These are phyloP conservation scores for Aspergillus haitiensis DNA, from an alignment of 495 filamentous ascomycete genomes.

Conservation along the genomic window DNA sequence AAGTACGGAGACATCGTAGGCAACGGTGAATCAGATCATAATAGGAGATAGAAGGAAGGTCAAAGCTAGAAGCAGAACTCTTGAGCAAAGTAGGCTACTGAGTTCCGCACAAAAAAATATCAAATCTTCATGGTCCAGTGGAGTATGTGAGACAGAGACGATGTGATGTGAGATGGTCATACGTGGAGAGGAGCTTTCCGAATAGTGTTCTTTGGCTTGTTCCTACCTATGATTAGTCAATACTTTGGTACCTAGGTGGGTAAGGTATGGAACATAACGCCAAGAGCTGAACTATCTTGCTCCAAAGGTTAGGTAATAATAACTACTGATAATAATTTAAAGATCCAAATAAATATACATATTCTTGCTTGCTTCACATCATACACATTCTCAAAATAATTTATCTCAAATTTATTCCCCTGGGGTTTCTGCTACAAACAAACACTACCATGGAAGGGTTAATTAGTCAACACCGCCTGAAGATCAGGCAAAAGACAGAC, in stretches of 20 bases:
- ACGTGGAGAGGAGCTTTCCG: not conserved
- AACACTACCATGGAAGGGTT: no score
- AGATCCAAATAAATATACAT: no score
- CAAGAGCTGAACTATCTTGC: no score
- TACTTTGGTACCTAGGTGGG: not conserved
- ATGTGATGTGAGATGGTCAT: not conserved
- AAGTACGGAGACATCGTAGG: constrained; percentile 31
- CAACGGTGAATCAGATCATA: constrained; percentile 17
- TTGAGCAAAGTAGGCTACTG: constrained; percentile 9
- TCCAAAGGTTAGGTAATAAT: no score
- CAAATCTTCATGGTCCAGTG: constrained; percentile 6
- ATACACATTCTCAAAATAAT: no score
- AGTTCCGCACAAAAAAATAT: constrained; percentile 1
- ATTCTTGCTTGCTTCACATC: no score
- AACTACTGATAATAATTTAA: no score
- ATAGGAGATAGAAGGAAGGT: not conserved
- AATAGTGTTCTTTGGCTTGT: not conserved
- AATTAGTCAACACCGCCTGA: no score
- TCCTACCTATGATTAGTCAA: not conserved
- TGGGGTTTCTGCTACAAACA: no score
- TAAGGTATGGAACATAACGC: not conserved
- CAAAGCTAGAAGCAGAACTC: constrained; percentile 9
- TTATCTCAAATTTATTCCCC: no score
- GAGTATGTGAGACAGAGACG: not conserved
- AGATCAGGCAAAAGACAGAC: no score